Percentiles rank a stretch among this genome's conserved stretches.
These are phyloP conservation scores for Pinus albicaulis DNA, from an alignment of 75 land plant species.

Conservation along the genomic window DNA sequence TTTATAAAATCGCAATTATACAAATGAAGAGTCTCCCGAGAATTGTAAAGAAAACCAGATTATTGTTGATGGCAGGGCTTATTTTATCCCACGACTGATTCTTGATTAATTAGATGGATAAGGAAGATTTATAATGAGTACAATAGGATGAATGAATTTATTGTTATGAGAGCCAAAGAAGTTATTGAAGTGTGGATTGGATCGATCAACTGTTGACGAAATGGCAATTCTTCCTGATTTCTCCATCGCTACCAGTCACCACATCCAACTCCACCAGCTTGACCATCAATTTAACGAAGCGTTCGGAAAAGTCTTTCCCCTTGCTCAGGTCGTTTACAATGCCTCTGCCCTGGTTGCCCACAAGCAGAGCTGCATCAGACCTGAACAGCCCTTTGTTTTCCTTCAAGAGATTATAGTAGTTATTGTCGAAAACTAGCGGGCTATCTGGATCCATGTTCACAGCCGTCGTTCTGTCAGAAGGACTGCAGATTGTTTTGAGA, in stretches of 20 bases:
- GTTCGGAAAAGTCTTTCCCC: not conserved
- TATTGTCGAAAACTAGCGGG: constrained; percentile 49
- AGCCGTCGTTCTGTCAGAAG: not conserved
- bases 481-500: constrained; percentile 24
- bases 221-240: constrained; percentile 7
- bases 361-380: constrained; percentile 44
- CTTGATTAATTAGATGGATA: too few relatives aligned
- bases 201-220: too few relatives aligned
- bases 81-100: too few relatives aligned
- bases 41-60: too few relatives aligned
- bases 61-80: too few relatives aligned
- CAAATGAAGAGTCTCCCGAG: too few relatives aligned
- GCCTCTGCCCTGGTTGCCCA: constrained; percentile 28
- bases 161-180: too few relatives aligned
- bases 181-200: too few relatives aligned
- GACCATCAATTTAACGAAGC: not conserved
- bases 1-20: too few relatives aligned
- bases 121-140: too few relatives aligned
- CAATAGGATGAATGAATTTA: too few relatives aligned
- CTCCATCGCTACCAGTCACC: not conserved
- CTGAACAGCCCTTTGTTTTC: constrained; percentile 61
- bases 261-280: constrained; percentile 9
- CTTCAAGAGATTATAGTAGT: constrained; percentile 46
- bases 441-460: constrained; percentile 51
- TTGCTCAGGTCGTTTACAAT: constrained; percentile 24